Percentiles rank a stretch among this genome's conserved stretches.
Conservation (phyloP, 345 rosid genomes). For the Bruguiera gymnorhiza region DNA sequence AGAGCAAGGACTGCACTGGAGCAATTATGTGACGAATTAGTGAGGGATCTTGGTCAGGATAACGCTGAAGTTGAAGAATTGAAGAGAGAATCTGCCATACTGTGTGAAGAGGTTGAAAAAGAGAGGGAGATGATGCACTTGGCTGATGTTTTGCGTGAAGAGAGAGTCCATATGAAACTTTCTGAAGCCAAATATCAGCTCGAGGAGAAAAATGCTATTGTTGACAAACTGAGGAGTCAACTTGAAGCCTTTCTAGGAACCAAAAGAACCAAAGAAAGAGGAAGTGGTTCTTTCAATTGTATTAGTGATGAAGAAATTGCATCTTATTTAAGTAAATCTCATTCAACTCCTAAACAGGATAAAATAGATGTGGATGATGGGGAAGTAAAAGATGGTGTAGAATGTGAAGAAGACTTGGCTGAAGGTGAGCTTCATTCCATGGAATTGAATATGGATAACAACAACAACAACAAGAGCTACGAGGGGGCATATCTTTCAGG, state of each 20-base stretch:
- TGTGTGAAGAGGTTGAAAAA: conserved; percentile 66
- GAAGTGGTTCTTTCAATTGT: conserved; percentile 38
- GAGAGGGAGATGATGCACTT: conserved; percentile 83
- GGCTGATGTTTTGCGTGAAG: conserved; percentile 67
- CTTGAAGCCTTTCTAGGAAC: conserved; percentile 76
- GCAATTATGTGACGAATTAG: conserved; percentile 83
- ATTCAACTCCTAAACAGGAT: conserved; percentile 34
- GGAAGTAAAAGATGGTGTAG: conserved; percentile 58
- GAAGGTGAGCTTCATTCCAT: conserved; percentile 88
- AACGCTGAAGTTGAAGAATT: conserved; percentile 63
- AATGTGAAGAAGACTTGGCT: conserved; percentile 55
- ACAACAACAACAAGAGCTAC: conserved; percentile 42
- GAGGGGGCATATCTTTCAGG: conserved; percentile 52
- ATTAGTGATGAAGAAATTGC: conserved; percentile 44
- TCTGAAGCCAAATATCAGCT: conserved; percentile 76
- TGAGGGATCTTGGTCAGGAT: conserved; percentile 56
- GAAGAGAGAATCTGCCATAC: conserved; percentile 59
- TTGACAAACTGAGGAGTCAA: conserved; percentile 76
- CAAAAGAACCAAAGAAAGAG: conserved; percentile 59
- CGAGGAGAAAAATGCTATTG: conserved; percentile 79
- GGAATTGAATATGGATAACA: conserved; percentile 67
- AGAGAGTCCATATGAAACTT: conserved; percentile 72
- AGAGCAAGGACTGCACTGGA: conserved; percentile 72
- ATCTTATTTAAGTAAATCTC: conserved; percentile 50
- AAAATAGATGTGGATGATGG: conserved; percentile 52